Conservation (phyloP, 306 rosid genomes). For the Quercus dentata region DNA sequence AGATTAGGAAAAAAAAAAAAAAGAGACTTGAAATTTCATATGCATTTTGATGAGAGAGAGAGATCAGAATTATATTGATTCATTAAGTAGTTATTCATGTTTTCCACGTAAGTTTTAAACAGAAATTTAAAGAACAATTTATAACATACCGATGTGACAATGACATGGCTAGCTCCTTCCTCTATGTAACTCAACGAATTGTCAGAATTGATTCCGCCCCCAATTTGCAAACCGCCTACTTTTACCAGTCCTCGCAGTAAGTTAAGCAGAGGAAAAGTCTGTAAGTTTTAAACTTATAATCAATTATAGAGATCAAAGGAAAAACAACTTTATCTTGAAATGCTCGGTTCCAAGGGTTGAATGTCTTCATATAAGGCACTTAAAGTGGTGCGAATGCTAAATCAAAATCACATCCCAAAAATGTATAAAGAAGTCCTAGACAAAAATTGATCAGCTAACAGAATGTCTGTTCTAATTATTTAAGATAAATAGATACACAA, state of each 20-base stretch:
- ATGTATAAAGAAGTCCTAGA: not conserved
- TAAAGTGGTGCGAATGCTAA: not conserved
- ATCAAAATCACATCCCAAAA: not conserved
- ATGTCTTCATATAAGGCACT: not conserved
- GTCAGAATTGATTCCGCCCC: constrained; percentile 94
- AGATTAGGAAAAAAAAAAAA: not conserved
- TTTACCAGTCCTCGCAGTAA: constrained; percentile 54
- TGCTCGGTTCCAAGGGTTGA: not conserved
- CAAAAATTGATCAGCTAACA: not conserved
- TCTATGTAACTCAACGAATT: constrained; percentile 70
- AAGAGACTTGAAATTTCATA: not conserved
- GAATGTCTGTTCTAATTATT: not conserved
- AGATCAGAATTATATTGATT: not conserved
- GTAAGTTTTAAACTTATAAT: constrained; percentile 47
- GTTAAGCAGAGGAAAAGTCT: constrained; percentile 63
- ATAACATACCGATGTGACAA: constrained; percentile 83
- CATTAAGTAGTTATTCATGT: not conserved
- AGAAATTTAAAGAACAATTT: not conserved
- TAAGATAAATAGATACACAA: not conserved
- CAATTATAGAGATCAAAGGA: constrained; percentile 29
- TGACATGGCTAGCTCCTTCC: constrained; percentile 96
- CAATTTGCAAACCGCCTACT: constrained; percentile 86
- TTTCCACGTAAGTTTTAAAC: constrained; percentile 2
- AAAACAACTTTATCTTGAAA: constrained; percentile 3
- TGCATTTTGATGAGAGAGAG: not conserved